These are phyloP conservation scores for Metahyphopichia silvanorum DNA, from an alignment of 805 yeast genomes.

Conservation along the genomic window DNA sequence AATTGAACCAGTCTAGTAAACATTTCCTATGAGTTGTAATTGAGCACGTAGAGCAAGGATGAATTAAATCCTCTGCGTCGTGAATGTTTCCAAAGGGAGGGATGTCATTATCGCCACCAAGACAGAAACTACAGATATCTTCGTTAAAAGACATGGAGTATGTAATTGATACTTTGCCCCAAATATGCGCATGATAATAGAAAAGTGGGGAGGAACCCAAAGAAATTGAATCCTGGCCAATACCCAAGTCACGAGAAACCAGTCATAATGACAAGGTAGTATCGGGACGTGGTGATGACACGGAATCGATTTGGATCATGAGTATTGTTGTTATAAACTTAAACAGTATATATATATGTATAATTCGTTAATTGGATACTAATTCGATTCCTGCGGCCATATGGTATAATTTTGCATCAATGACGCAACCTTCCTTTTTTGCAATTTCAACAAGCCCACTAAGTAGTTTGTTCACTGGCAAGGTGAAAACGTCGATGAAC, in stretches of 20 bases:
- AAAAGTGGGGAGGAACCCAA: no score
- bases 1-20: conserved; percentile 38
- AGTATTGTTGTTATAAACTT: no score
- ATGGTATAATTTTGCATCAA: conserved; percentile 87
- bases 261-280: no score
- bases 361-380: no score
- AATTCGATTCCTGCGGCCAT: conserved; percentile 73
- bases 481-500: conserved; percentile 83
- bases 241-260: no score
- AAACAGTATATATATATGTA: no score
- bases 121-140: conserved; percentile 32
- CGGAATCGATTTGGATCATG: no score
- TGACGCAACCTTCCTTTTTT: conserved; percentile 59
- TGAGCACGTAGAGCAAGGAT: conserved; percentile 38
- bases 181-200: no score
- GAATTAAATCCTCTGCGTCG: conserved; percentile 34
- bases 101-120: conserved; percentile 35
- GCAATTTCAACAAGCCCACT: conserved; percentile 49
- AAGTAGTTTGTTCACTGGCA: conserved; percentile 60
- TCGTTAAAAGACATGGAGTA: conserved; percentile 11
- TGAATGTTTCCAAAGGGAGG: conserved; percentile 35
- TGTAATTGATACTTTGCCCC: no score
- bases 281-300: no score
- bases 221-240: no score
- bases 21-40: conserved; percentile 36